phyloP scores from a whole-genome alignment of 2,329 filamentous ascomycete genomes.

The Venturia effusa region DNA sequence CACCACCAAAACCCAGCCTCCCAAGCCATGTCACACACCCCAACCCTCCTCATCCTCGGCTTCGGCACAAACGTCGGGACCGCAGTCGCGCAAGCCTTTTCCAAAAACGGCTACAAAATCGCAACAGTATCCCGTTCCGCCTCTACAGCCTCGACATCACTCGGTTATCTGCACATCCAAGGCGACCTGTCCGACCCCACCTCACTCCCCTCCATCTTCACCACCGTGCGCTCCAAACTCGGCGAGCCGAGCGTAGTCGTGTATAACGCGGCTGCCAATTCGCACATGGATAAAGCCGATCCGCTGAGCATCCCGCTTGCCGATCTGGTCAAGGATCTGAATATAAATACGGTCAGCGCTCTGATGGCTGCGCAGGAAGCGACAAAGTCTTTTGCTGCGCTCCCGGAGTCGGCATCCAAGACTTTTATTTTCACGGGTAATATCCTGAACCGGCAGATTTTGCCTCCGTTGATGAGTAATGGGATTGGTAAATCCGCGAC shows the following conservation, averaged over 20 bases:
- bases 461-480: constrained; percentile 10
- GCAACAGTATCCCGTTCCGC: constrained; percentile 27
- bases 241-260: constrained; percentile 34
- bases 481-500: constrained; percentile 12
- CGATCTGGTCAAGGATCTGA: constrained; percentile 22
- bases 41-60: constrained; percentile 31
- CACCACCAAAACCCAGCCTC: too few relatives aligned
- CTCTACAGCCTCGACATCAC: constrained; percentile 20
- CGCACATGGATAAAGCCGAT: constrained; percentile 18
- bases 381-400: constrained; percentile 5
- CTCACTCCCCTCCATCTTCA: constrained; percentile 27
- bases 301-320: constrained; percentile 21
- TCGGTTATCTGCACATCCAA: constrained; percentile 22
- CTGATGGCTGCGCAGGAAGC: constrained; percentile 13
- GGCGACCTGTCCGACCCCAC: constrained; percentile 28
- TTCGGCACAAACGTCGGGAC: constrained; percentile 32
- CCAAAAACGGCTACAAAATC: constrained; percentile 32
- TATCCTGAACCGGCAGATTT: constrained; percentile 10
- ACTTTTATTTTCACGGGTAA: constrained; percentile 14
- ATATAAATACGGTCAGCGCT: constrained; percentile 20
- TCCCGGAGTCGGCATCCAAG: constrained; percentile 6
- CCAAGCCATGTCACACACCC: neutral
- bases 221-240: constrained; percentile 25
- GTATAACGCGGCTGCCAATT: constrained; percentile 26
- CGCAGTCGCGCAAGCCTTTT: constrained; percentile 27